phyloP scores from a whole-genome alignment of 805 yeast genomes.

The Nakazawaea anatomiae region DNA sequence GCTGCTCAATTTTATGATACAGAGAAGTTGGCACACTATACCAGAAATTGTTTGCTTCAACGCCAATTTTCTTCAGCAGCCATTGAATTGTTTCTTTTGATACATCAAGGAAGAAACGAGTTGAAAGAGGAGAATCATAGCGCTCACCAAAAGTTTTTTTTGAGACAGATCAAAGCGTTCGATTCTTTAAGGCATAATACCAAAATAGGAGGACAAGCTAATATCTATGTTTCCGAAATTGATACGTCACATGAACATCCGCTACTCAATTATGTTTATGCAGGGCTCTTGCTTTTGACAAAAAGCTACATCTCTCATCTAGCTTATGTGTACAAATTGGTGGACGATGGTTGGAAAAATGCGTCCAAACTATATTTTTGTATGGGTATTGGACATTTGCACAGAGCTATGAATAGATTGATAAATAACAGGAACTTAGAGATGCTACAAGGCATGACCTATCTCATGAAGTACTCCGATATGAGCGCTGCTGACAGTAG shows the following conservation, averaged over 20 bases:
- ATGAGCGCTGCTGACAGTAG: slow-evolving; percentile 32
- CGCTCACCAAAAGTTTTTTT: slow-evolving; percentile 82
- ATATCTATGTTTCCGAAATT: slow-evolving; percentile 50
- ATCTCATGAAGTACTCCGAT: slow-evolving; percentile 63
- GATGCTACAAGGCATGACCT: slow-evolving; percentile 80
- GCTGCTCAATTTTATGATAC: slow-evolving; percentile 42
- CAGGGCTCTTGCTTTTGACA: slow-evolving; percentile 73
- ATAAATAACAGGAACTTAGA: slow-evolving; percentile 84
- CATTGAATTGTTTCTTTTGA: slow-evolving; percentile 58
- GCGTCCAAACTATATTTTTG: slow-evolving; percentile 78
- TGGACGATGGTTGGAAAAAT: slow-evolving; percentile 48
- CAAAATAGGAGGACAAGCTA: slow-evolving; percentile 74
- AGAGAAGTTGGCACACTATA: slow-evolving; percentile 42
- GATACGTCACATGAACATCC: slow-evolving; percentile 52
- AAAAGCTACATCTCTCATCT: slow-evolving; percentile 79
- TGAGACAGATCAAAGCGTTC: slow-evolving; percentile 85
- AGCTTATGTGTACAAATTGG: slow-evolving; percentile 69
- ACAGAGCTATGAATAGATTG: slow-evolving; percentile 87
- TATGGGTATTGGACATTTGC: slow-evolving; percentile 76
- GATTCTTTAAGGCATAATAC: slow-evolving; percentile 59
- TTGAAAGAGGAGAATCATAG: slow-evolving; percentile 62
- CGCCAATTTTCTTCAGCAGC: slow-evolving; percentile 73
- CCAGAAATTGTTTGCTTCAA: slow-evolving; percentile 59
- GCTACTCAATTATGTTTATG: slow-evolving; percentile 59
- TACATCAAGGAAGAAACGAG: slow-evolving; percentile 55